A percentile compares a stretch with the other conserved stretches of the same genome.
Evolutionary conservation across 78 protist genomes (phyloP).

Genomic region (Chrysochromulina parva): DNA sequence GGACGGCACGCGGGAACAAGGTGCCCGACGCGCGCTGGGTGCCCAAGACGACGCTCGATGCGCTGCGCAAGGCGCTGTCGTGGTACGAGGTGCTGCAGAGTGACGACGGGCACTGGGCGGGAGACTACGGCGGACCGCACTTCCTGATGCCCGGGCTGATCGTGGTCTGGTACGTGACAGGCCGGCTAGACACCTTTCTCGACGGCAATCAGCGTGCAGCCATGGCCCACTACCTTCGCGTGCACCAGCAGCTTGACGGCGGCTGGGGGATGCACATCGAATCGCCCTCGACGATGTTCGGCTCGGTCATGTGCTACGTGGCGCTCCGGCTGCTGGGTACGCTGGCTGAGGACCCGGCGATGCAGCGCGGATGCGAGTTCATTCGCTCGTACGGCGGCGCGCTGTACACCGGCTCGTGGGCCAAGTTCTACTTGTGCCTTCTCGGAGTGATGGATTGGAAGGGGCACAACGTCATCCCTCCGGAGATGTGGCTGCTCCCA

Average conservation of each 20-base stretch:
- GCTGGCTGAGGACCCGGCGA: conserved; percentile 45
- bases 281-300: conserved; percentile 81
- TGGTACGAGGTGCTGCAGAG: conserved; percentile 51
- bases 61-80: not conserved
- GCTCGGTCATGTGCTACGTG: conserved; percentile 81
- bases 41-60: not conserved
- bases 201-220: not conserved
- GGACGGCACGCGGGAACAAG: not conserved
- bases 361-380: conserved; percentile 54
- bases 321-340: conserved; percentile 82
- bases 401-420: conserved; percentile 85
- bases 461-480: conserved; percentile 76
- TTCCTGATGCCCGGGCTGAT: conserved; percentile 86
- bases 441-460: conserved; percentile 75
- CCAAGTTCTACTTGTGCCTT: conserved; percentile 81
- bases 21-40: not conserved
- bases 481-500: conserved; percentile 88
- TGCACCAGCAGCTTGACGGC: conserved; percentile 3
- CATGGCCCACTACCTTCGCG: conserved; percentile 17
- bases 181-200: not conserved
- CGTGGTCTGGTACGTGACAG: conserved; percentile 23
- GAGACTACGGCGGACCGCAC: conserved; percentile 93
- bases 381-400: conserved; percentile 71
- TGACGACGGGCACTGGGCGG: conserved; percentile 91
- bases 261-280: conserved; percentile 78